Evolutionary conservation across 345 rosid genomes (phyloP).

Genomic region (Boechera divaricarpa): DNA sequence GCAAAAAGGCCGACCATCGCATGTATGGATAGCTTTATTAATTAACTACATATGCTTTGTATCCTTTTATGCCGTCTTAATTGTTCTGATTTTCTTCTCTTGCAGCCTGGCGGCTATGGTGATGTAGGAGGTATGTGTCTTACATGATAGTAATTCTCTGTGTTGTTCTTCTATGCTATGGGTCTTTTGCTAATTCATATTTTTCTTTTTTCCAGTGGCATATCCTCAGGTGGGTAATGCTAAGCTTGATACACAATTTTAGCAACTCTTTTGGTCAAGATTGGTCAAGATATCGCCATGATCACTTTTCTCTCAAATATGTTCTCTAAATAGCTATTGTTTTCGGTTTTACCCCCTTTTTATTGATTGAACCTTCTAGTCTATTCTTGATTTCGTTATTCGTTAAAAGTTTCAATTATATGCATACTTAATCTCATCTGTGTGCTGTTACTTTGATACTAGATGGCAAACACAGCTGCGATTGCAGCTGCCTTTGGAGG

Average conservation of each 20-base stretch:
- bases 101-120: constrained; percentile 82
- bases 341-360: background rate
- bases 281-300: constrained; percentile 31
- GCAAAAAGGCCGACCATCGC: constrained; percentile 89
- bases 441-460: constrained; percentile 36
- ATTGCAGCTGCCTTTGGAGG: constrained; percentile 98
- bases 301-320: background rate
- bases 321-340: background rate
- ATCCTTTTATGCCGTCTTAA: constrained; percentile 15
- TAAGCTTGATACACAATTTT: constrained; percentile 35
- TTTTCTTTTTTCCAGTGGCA: constrained; percentile 66
- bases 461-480: constrained; percentile 93
- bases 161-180: constrained; percentile 26
- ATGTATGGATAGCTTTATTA: constrained; percentile 54
- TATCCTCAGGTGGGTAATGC: constrained; percentile 88
- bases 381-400: background rate
- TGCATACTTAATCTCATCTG: background rate
- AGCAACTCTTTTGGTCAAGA: constrained; percentile 39
- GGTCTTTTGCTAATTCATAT: constrained; percentile 32
- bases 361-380: background rate
- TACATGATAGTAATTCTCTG: constrained; percentile 47
- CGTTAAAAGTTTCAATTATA: background rate
- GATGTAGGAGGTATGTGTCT: constrained; percentile 76
- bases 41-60: constrained; percentile 14
- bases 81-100: constrained; percentile 28